Percentiles rank a stretch among this genome's conserved stretches.
Evolutionary conservation across 768 basidiomycete genomes (phyloP).

Genomic region (Myochromella boudieri): DNA sequence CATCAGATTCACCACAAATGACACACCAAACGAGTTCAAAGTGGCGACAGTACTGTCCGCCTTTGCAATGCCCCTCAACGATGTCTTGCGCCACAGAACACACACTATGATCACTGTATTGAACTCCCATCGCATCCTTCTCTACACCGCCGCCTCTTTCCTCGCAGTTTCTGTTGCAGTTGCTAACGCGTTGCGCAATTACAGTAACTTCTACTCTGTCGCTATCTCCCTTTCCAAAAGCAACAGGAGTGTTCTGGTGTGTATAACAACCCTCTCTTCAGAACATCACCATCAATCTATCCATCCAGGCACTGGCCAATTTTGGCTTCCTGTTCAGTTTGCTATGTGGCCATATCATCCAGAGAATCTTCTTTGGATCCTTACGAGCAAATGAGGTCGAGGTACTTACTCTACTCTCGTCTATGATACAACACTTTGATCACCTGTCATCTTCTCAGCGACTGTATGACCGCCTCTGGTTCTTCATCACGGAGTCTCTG

Average conservation of each 20-base stretch:
- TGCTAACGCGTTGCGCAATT: conserved; percentile 73
- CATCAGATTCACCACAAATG: too few species aligned
- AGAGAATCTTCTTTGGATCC: conserved; percentile 88
- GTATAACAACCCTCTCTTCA: conserved; percentile 20
- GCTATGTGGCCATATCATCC: conserved; percentile 72
- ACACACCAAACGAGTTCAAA: too few species aligned
- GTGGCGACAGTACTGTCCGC: too few species aligned
- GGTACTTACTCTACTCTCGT: conserved; percentile 43
- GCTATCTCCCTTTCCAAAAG: conserved; percentile 92
- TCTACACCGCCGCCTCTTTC: conserved; percentile 70
- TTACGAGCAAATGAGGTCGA: conserved; percentile 89
- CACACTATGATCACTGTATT: conserved; percentile 50
- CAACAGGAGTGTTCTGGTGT: conserved; percentile 87
- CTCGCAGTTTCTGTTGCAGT: conserved; percentile 72
- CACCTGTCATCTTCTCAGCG: conserved; percentile 49
- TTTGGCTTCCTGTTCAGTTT: conserved; percentile 81
- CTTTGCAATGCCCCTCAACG: conserved; percentile 51
- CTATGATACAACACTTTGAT: background rate
- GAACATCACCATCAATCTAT: conserved; percentile 6
- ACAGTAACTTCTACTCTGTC: conserved; percentile 93
- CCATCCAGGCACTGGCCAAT: conserved; percentile 80
- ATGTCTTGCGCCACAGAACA: conserved; percentile 49
- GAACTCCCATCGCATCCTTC: conserved; percentile 60
- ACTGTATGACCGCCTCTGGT: conserved; percentile 94
- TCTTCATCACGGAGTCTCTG: conserved; percentile 95